These are phyloP conservation scores for Rhizodiscina lignyota DNA, from an alignment of 495 filamentous ascomycete species.

Conservation along the genomic window DNA sequence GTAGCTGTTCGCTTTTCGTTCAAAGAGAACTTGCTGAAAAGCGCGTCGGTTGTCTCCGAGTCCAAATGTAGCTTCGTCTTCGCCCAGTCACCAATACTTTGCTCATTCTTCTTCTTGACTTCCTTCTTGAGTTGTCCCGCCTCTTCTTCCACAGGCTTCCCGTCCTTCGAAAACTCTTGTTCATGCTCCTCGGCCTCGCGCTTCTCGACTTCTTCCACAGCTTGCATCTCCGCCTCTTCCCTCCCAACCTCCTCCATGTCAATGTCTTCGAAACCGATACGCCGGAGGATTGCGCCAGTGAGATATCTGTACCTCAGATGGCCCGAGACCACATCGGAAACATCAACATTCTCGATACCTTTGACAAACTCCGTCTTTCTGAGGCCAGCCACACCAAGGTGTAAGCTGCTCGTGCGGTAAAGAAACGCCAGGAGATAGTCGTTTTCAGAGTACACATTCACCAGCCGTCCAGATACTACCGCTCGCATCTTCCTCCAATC, in stretches of 20 bases:
- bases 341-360: slow-evolving; percentile 59
- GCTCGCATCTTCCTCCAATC: slow-evolving; percentile 55
- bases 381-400: slow-evolving; percentile 61
- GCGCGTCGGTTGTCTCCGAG: too few relatives aligned
- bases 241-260: slow-evolving; percentile 36
- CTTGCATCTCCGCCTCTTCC: slow-evolving; percentile 38
- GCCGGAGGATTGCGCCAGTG: slow-evolving; percentile 47
- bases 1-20: too few relatives aligned
- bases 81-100: slow-evolving; percentile 15
- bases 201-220: slow-evolving; percentile 41
- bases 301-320: slow-evolving; percentile 57
- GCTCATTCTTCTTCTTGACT: slow-evolving; percentile 19
- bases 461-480: slow-evolving; percentile 55
- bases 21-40: too few relatives aligned
- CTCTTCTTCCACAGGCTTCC: slow-evolving; percentile 23
- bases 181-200: slow-evolving; percentile 36
- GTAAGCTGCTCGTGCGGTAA: slow-evolving; percentile 60
- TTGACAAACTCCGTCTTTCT: slow-evolving; percentile 46
- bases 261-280: slow-evolving; percentile 52
- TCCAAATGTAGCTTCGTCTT: slow-evolving; percentile 12
- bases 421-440: slow-evolving; percentile 64
- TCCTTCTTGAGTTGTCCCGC: slow-evolving; percentile 16
- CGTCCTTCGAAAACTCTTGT: slow-evolving; percentile 29
- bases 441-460: slow-evolving; percentile 65
- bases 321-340: slow-evolving; percentile 54